Evolutionary conservation across 441 rosid genomes (phyloP).

Genomic region (Melastoma candidum): DNA sequence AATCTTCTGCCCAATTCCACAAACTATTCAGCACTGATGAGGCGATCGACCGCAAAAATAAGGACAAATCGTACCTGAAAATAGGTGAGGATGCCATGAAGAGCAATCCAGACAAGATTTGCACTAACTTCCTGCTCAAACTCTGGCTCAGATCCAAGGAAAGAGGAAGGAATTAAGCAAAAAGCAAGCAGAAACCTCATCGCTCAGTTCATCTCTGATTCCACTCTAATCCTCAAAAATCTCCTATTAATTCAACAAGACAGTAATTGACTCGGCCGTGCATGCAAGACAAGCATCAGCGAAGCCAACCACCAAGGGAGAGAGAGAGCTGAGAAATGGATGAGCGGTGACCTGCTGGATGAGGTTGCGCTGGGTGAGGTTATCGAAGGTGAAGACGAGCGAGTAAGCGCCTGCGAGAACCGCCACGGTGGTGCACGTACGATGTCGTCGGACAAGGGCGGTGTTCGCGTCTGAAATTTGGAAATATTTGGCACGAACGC

Average conservation of each 20-base stretch:
- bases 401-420: conserved; percentile 63
- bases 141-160: conserved; percentile 29
- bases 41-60: background rate
- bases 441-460: conserved; percentile 19
- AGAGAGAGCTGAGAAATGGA: conserved; percentile 3
- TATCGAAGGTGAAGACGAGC: conserved; percentile 52
- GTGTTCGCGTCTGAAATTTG: background rate
- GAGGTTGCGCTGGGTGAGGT: conserved; percentile 45
- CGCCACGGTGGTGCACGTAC: conserved; percentile 47
- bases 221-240: too few relatives aligned
- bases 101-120: conserved; percentile 69
- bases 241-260: background rate
- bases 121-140: conserved; percentile 87
- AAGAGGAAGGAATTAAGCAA: background rate
- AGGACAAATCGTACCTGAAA: conserved; percentile 44
- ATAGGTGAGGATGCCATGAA: conserved; percentile 69
- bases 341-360: conserved; percentile 47
- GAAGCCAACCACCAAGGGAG: background rate
- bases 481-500: too few relatives aligned
- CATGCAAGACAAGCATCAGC: background rate
- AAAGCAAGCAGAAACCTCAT: background rate
- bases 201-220: too few relatives aligned
- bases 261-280: background rate
- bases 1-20: background rate
- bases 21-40: too few relatives aligned